phyloP scores from a whole-genome alignment of 345 rosid species.

The Pelargonium nanum region DNA sequence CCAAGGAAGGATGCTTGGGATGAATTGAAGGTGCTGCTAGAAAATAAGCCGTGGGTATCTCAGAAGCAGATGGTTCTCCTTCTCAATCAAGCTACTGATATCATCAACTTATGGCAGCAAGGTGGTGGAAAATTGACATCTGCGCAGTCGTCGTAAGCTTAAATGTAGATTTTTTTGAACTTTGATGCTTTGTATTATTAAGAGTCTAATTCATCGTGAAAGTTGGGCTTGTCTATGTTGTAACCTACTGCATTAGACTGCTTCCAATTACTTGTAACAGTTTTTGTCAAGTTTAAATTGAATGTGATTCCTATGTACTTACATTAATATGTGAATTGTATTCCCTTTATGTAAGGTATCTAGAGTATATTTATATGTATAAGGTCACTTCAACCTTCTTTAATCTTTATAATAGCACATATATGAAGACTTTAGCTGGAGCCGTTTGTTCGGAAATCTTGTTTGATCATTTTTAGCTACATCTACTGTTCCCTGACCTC shows the following conservation, averaged over 20 bases:
- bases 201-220: background rate
- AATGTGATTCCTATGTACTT: background rate
- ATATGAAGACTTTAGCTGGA: too few relatives aligned
- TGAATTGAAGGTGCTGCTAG: constrained; percentile 62
- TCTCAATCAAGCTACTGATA: constrained; percentile 79
- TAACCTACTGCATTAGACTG: background rate
- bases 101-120: constrained; percentile 76
- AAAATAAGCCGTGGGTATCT: constrained; percentile 81
- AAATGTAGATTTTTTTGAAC: background rate
- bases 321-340: too few relatives aligned
- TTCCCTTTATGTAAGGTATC: too few relatives aligned
- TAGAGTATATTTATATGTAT: too few relatives aligned
- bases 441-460: too few relatives aligned
- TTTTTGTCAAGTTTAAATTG: background rate
- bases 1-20: constrained; percentile 84
- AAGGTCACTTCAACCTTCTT: too few relatives aligned
- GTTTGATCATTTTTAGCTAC: too few relatives aligned
- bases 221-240: background rate
- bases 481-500: too few relatives aligned
- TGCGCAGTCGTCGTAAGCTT: background rate
- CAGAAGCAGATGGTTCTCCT: constrained; percentile 54
- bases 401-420: too few relatives aligned
- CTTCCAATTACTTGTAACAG: background rate
- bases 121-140: constrained; percentile 29
- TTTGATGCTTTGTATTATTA: too few relatives aligned